phyloP scores from a whole-genome alignment of 306 rosid species.

The Cercis canadensis region DNA sequence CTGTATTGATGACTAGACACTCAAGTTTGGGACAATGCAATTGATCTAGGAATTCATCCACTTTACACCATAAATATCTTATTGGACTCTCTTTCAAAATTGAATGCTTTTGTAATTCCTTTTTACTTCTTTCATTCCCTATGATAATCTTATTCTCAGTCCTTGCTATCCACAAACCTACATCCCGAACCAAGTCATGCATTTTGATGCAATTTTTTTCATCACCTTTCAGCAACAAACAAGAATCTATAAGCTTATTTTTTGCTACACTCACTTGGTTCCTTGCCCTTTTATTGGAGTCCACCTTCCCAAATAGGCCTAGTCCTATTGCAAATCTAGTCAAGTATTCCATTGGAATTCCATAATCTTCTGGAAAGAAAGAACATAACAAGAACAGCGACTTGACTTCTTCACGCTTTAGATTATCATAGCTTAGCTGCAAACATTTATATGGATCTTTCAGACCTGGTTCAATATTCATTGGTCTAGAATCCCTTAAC shows the following conservation, averaged over 20 bases:
- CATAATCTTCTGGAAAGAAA: slow-evolving; percentile 3
- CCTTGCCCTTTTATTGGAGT: not conserved
- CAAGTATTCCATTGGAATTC: not conserved
- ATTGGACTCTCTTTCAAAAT: too few relatives aligned
- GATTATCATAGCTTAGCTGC: not conserved
- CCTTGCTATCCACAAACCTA: not conserved
- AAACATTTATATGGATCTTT: not conserved
- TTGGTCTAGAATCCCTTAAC: not conserved
- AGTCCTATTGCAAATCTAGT: not conserved
- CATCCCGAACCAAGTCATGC: not conserved
- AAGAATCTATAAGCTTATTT: not conserved
- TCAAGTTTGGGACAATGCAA: too few relatives aligned
- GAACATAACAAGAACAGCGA: not conserved
- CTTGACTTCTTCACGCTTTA: not conserved
- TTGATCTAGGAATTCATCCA: too few relatives aligned
- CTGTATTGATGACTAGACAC: too few relatives aligned
- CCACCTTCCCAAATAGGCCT: not conserved
- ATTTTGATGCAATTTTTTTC: not conserved
- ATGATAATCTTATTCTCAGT: too few relatives aligned
- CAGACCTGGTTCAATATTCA: not conserved
- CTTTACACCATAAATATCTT: too few relatives aligned
- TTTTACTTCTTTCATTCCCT: too few relatives aligned
- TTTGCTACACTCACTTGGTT: not conserved
- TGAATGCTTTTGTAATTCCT: too few relatives aligned
- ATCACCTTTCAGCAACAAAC: not conserved